Base-by-base conservation (phyloP, 2,329 filamentous ascomycete species). In the Alternaria viburni region DNA sequence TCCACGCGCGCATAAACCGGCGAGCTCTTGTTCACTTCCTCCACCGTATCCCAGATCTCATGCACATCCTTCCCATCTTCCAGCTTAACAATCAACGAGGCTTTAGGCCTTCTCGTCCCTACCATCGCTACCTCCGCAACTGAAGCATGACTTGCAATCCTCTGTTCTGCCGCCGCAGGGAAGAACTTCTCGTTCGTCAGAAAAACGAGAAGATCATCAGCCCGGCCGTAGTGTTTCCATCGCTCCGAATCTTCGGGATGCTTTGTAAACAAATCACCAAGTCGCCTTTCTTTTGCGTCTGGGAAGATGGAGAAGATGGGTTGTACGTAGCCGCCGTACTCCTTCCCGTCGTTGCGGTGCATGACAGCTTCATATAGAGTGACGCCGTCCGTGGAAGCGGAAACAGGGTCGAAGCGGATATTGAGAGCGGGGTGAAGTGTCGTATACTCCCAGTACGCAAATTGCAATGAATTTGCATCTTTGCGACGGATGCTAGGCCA, bases 1-100 rank as follows among this genome's bases (percentile, higher is more conserved):
- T 76, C 77, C 2, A 87, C 71, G 41, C 81, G 80, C 4, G 77
- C 80, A 66, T 84, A 82, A 12, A 79, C 78, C 1, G 80, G 77
- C 12, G 79, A 77, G 0, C 70, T 62, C 3, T 72, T 66, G 47
- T 86, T 86, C 0, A 83, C 83, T 23, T 74, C 66, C 55, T 85
- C 76, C 0, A 87, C 77, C 0, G 68, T 72, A 0, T 77, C 74
- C 84, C 84, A 86, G 5, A 87, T 79, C 45, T 76, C 76, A 6
- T 85, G 79, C 4, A 86, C 62, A 2, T 82, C 65, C 45, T 66
- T 60, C 4, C 61, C 62, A n/a, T 57, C 57, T 28, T 64, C 54
- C 41, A 71, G 15, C 54, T 67, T 59, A 12, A 80, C 30, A 21
- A 81, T 64, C 3, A 80, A 61, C 0, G 71, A 71, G 41, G 76